Evolutionary conservation across 2,329 filamentous ascomycete genomes (phyloP), one percentile per base, ranked within the genome.

Genomic region (Zalaria sp.): DNA sequence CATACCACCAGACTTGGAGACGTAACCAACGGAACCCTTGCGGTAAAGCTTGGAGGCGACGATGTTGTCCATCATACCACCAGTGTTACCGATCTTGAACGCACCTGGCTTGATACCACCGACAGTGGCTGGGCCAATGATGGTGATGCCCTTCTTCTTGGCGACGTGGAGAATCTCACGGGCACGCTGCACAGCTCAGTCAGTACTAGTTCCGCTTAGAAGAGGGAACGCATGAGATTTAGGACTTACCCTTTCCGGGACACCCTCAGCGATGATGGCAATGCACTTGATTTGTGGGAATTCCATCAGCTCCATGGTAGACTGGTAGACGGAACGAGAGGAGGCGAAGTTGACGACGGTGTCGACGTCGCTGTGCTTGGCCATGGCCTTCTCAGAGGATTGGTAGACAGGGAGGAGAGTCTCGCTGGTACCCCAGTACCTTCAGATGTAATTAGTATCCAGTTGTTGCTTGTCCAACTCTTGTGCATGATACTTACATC

Each of bases 21-120:
- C 91, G 68, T 98, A 98, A 57, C 86, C 91, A 53, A 98, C 88
- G 55, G 91, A 96, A 57, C 91, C 91, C 72, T 91, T 91, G 69
- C 91, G 89, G 81, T 98, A 98, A 47, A 98, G 85, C 81, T 98
- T 98, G 65, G 91, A 96, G 55, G 91, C 87, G 51, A 98, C 91
- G 59, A 98, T 98, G 79, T 98, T 98, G 78, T 98, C 91, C 91
- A 98, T 98, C 91, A 98, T 98, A 68, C 91, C 91, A 77, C 91
- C 91, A 58, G 91, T 98, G 78, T 98, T 98, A 65, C 91, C 91
- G 52, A 98, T 98, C 79, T 96, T 98, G 83, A 89, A 98, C 65
- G 84, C 85, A 66, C 91, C 91, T 49, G 91, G 91, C 79, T 96
- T 98, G 73, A 98, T 96, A 59, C 91, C 91, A 78, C 91, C 91